Conservation (phyloP, 164 flowering plant species). For the Macadamia tetraphylla region DNA sequence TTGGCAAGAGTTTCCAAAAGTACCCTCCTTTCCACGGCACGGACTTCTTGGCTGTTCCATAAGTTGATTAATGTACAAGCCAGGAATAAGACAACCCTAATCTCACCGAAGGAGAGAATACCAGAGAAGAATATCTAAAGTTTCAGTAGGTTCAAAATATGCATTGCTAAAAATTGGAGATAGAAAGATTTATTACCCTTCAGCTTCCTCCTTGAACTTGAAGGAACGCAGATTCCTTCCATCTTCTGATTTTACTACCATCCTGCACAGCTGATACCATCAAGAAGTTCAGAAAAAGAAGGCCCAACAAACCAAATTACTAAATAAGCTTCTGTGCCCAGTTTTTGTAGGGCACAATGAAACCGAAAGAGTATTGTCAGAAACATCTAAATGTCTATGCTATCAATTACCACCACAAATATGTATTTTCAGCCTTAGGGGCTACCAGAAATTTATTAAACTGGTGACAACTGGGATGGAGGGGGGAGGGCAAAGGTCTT, state of each 20-base stretch:
- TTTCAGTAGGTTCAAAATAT: background rate
- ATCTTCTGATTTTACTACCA: conserved; percentile 65
- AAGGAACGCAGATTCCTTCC: conserved; percentile 85
- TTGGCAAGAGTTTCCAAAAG: conserved; percentile 71
- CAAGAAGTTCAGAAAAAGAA: conserved; percentile 27
- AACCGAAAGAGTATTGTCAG: too few relatives aligned
- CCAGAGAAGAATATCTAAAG: background rate
- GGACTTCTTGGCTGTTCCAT: conserved; percentile 76
- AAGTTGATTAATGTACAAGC: background rate
- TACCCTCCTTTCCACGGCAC: conserved; percentile 85
- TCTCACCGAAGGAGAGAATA: background rate
- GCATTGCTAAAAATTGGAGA: background rate
- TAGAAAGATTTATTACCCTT: conserved; percentile 34
- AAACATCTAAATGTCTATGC: background rate
- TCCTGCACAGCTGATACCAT: conserved; percentile 75
- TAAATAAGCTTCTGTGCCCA: too few relatives aligned
- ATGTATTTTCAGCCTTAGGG: too few relatives aligned
- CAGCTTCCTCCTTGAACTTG: conserved; percentile 76
- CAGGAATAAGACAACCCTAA: background rate
- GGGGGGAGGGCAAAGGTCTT: too few relatives aligned
- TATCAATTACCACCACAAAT: too few relatives aligned
- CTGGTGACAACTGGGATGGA: too few relatives aligned
- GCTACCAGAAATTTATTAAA: too few relatives aligned
- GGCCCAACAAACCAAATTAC: background rate
- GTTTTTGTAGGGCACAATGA: background rate